Evolutionary conservation across 2,329 filamentous ascomycete genomes (phyloP).

Genomic region (Apiospora hydei): DNA sequence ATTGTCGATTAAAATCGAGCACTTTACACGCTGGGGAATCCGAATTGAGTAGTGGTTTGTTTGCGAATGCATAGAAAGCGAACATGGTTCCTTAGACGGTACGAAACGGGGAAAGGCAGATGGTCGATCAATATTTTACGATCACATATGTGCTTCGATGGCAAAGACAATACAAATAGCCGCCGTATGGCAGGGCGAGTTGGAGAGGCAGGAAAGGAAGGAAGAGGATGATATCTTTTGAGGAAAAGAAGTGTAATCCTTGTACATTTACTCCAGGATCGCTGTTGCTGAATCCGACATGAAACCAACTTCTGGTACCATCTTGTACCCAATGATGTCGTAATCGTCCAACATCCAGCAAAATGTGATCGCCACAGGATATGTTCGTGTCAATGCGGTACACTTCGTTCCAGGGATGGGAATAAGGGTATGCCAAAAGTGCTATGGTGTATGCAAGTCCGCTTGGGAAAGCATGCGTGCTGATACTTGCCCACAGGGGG

Average conservation of each 20-base stretch:
- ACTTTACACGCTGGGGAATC: conserved; percentile 17
- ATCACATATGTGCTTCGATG: conserved; percentile 13
- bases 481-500: neutral
- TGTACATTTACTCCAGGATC: conserved; percentile 49
- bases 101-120: conserved; percentile 18
- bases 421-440: too few species aligned
- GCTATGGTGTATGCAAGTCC: too few species aligned
- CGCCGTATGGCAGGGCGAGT: neutral
- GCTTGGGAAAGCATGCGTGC: neutral
- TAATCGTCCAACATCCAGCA: neutral
- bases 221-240: conserved; percentile 22
- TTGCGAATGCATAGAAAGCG: conserved; percentile 2
- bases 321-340: neutral
- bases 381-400: neutral
- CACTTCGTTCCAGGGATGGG: neutral
- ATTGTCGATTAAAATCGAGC: conserved; percentile 6
- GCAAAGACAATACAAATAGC: neutral
- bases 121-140: neutral
- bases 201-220: conserved; percentile 14
- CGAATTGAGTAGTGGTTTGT: conserved; percentile 1
- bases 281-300: conserved; percentile 37
- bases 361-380: neutral
- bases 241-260: conserved; percentile 43
- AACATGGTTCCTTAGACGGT: conserved; percentile 10
- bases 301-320: conserved; percentile 35